Evolutionary conservation across 73 alveolate genomes (phyloP), one percentile per base, ranked within the genome.

Genomic region (Chromera velia): DNA sequence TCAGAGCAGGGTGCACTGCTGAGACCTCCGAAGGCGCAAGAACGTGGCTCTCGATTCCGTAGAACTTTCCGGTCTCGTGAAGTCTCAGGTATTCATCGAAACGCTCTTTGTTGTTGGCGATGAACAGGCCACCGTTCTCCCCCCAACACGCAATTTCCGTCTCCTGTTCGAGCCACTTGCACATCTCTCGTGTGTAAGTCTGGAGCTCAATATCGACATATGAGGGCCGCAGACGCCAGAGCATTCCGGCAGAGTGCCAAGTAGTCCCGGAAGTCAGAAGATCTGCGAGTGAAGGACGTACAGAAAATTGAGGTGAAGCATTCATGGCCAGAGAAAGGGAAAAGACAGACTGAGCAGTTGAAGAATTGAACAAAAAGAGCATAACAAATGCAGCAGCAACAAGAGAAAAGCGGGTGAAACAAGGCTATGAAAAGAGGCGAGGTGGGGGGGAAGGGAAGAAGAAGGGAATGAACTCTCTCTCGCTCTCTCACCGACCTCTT

Each of bases 161-260:
- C 33, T 76, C 84, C 31, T 46, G 26, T 29, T 76, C 84, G 34
- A 76, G 76, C 62, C 33, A 30, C 73, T 76, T 76, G 77, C 84
- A 76, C 84, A 76, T 76, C 24, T 76, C 84, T 26, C 84, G 84
- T 17, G 84, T 66, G 34, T 76, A 76, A 1, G 84, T 76, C 34
- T 76, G 65, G 76, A 76, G 76, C 71, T 76, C 84, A 29, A 76
- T 76, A 64, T 76, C 84, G 19, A 76, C 84, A 45, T 76, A 75
- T 26, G 77, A 9, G 48, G 84, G 84, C 65, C 84, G 76, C 40
- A 76, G 32, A 62, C 84, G 75, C 84, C 84, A 76, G 7, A 76
- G 84, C 84, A 76, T 76, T 29, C 84, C 84, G 0, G 84, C 84
- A 29, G 84, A 76, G 32, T 76, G 84, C 84, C 84, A 76, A 0